These are phyloP conservation scores for Trametes gibbosa DNA, from an alignment of 768 basidiomycete genomes.

Conservation along the genomic window DNA sequence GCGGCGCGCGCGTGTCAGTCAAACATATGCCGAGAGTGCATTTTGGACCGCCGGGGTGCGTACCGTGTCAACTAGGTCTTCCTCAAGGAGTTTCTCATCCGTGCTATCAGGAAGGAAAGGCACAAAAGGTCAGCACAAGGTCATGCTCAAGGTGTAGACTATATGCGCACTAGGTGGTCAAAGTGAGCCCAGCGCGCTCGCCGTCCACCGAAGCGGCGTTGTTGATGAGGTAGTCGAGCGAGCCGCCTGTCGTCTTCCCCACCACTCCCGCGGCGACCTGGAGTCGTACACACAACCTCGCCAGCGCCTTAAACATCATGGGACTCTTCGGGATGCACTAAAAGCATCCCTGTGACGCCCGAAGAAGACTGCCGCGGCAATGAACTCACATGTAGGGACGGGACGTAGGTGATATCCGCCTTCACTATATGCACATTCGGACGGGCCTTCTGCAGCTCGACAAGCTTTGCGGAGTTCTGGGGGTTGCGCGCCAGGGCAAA, in stretches of 20 bases:
- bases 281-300: too few relatives aligned
- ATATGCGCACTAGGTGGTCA: conserved; percentile 25
- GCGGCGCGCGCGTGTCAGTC: neutral
- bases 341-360: too few relatives aligned
- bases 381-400: conserved; percentile 30
- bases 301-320: too few relatives aligned
- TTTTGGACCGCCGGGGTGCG: neutral
- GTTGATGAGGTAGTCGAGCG: conserved; percentile 38
- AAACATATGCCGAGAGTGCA: neutral
- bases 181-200: conserved; percentile 2
- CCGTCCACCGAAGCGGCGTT: conserved; percentile 31
- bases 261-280: conserved; percentile 32
- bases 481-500: conserved; percentile 25
- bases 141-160: neutral
- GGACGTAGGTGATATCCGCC: conserved; percentile 35
- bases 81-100: conserved; percentile 21
- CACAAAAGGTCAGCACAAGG: neutral
- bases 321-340: neutral
- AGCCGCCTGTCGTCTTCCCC: conserved; percentile 31
- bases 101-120: conserved; percentile 4
- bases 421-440: conserved; percentile 35
- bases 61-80: conserved; percentile 24
- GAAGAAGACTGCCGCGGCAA: neutral
- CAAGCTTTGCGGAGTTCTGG: conserved; percentile 9
- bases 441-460: conserved; percentile 6